phyloP scores from a whole-genome alignment of 1,284 basidiomycete species.

The Xanthoconium separans region DNA sequence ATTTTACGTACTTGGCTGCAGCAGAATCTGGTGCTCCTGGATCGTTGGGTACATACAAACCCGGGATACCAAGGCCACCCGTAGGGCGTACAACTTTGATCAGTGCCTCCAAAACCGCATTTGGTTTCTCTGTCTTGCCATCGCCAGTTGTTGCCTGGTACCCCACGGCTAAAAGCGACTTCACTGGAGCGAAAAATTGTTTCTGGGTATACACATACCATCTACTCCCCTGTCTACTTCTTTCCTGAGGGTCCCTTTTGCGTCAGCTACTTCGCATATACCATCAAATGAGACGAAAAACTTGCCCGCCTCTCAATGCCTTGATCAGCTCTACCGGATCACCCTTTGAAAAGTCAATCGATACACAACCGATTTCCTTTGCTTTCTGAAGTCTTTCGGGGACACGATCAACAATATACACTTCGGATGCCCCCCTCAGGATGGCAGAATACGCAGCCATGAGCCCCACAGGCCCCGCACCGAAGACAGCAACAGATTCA shows the following conservation, averaged over 20 bases:
- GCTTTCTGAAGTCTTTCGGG: conserved; percentile 42
- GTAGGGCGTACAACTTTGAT: not conserved
- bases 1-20: not conserved
- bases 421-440: conserved; percentile 48
- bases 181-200: not conserved
- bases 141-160: conserved; percentile 1
- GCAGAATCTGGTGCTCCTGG: conserved; percentile 1
- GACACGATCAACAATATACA: conserved; percentile 55
- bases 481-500: not conserved
- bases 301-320: not conserved
- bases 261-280: not conserved
- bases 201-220: not conserved
- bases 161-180: not conserved
- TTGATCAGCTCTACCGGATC: not conserved
- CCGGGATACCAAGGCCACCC: conserved; percentile 2
- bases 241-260: not conserved
- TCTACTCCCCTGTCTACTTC: not conserved
- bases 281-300: not conserved
- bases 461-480: not conserved
- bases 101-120: conserved; percentile 5
- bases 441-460: conserved; percentile 46
- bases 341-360: conserved; percentile 41
- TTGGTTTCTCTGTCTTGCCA: conserved; percentile 7
- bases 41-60: conserved; percentile 7
- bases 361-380: conserved; percentile 49